phyloP scores from a whole-genome alignment of 2,329 filamentous ascomycete genomes.

The Orbilia quercus region DNA sequence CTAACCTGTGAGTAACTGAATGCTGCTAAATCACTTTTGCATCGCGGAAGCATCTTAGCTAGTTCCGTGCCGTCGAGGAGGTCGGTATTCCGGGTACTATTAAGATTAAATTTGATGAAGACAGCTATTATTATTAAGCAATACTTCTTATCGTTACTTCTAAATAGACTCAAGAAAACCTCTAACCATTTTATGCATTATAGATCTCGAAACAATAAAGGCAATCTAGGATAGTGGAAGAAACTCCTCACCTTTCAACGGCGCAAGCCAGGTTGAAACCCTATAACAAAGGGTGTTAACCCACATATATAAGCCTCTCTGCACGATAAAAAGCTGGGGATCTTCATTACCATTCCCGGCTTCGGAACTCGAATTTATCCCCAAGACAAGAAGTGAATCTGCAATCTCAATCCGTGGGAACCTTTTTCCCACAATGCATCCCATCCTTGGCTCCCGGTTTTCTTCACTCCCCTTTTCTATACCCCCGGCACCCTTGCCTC shows the following conservation, averaged over 20 bases:
- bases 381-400: slow-evolving; percentile 16
- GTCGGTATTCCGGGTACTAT: slow-evolving; percentile 1
- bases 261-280: slow-evolving; percentile 9
- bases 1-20: not conserved
- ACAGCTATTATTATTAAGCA: slow-evolving; percentile 23
- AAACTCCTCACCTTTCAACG: slow-evolving; percentile 31
- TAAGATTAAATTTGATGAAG: slow-evolving; percentile 19
- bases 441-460: slow-evolving; percentile 3
- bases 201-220: slow-evolving; percentile 36
- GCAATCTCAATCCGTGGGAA: slow-evolving; percentile 14
- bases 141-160: slow-evolving; percentile 29
- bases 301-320: slow-evolving; percentile 26
- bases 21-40: not conserved
- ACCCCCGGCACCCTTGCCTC: slow-evolving; percentile 7
- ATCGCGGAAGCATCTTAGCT: slow-evolving; percentile 35
- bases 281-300: slow-evolving; percentile 32
- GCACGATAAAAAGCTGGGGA: slow-evolving; percentile 22
- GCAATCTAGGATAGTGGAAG: not conserved
- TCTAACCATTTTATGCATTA: slow-evolving; percentile 19
- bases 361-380: slow-evolving; percentile 15
- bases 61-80: slow-evolving; percentile 41
- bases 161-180: slow-evolving; percentile 2
- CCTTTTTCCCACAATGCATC: too few species aligned
- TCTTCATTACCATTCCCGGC: slow-evolving; percentile 47
- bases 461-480: not conserved